phyloP scores from a whole-genome alignment of 495 filamentous ascomycete genomes.

The Xylaria intraflava region DNA sequence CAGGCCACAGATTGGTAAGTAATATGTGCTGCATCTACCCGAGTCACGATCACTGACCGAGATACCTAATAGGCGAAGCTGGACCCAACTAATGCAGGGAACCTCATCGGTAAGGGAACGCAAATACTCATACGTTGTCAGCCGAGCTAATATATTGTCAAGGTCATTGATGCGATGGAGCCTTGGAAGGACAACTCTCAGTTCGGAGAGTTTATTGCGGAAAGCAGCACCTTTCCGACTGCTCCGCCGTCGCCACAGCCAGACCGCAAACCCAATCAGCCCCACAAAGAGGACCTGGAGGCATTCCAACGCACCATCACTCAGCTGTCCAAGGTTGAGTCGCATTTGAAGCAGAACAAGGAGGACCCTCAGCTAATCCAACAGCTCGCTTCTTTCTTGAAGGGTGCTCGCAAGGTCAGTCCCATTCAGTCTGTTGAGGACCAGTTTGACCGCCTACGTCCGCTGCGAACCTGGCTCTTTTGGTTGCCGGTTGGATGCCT shows the following conservation, averaged over 20 bases:
- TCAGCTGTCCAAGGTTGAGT: conserved; percentile 64
- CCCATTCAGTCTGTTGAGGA: conserved; percentile 67
- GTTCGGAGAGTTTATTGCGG: conserved; percentile 76
- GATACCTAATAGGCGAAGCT: conserved; percentile 61
- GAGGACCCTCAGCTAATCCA: conserved; percentile 68
- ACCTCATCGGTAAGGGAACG: conserved; percentile 65
- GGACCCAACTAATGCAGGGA: conserved; percentile 88
- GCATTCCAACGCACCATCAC: conserved; percentile 57
- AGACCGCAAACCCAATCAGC: conserved; percentile 51
- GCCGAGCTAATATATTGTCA: conserved; percentile 25
- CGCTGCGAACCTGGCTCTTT: conserved; percentile 86
- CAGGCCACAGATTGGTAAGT: conserved; percentile 93
- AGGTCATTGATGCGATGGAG: conserved; percentile 88
- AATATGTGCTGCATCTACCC: conserved; percentile 28
- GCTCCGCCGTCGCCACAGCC: conserved; percentile 54
- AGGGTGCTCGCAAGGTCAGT: conserved; percentile 66
- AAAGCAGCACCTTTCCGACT: conserved; percentile 59
- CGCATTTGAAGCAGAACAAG: conserved; percentile 62
- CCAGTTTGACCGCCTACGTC: conserved; percentile 80
- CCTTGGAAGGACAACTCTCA: conserved; percentile 86
- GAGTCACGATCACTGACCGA: conserved; percentile 25
- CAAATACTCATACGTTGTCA: neutral
- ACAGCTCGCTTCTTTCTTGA: conserved; percentile 75
- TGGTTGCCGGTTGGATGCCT: conserved; percentile 76
- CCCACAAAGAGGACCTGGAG: conserved; percentile 61